Evolutionary conservation across 495 filamentous ascomycete species (phyloP).

Genomic region (Aspergillus affinis): DNA sequence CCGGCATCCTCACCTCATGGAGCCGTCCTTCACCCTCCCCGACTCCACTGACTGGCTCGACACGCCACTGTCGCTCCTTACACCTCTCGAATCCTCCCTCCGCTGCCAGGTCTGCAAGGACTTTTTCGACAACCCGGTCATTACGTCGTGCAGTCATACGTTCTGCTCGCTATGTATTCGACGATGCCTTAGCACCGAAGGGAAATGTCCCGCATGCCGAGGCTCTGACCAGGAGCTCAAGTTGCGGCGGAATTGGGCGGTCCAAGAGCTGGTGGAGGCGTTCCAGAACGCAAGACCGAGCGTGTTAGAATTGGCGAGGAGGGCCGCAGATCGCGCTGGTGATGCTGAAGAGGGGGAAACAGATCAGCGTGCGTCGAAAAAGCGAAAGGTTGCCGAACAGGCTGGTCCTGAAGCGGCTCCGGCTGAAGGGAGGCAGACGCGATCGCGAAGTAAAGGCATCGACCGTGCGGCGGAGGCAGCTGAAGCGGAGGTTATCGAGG

Average conservation of each 20-base stretch:
- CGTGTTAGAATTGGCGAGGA: conserved; percentile 61
- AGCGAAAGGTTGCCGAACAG: conserved; percentile 41
- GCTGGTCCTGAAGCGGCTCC: conserved; percentile 11
- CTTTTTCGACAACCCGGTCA: conserved; percentile 89
- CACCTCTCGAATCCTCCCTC: conserved; percentile 77
- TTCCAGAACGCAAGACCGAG: conserved; percentile 65
- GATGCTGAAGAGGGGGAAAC: conserved; percentile 15
- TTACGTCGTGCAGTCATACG: conserved; percentile 91
- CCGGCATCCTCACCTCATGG: conserved; percentile 30
- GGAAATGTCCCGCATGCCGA: conserved; percentile 84
- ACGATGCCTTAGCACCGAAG: conserved; percentile 72
- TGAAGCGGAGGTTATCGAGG: conserved; percentile 34
- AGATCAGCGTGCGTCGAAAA: conserved; percentile 37
- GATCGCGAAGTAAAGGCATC: conserved; percentile 34
- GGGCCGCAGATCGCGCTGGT: conserved; percentile 25
- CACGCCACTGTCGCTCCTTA: conserved; percentile 72
- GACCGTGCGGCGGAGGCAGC: conserved; percentile 10
- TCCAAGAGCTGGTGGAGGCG: conserved; percentile 80
- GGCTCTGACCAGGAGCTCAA: conserved; percentile 75
- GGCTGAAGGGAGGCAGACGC: conserved; percentile 38
- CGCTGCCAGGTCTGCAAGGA: conserved; percentile 98
- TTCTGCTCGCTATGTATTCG: conserved; percentile 97
- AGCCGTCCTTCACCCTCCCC: conserved; percentile 60
- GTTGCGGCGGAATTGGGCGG: conserved; percentile 75
- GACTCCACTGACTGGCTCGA: conserved; percentile 92